Evolutionary conservation across 805 yeast genomes (phyloP), one percentile per base, ranked within the genome.

Genomic region (Alloascoidea africana): DNA sequence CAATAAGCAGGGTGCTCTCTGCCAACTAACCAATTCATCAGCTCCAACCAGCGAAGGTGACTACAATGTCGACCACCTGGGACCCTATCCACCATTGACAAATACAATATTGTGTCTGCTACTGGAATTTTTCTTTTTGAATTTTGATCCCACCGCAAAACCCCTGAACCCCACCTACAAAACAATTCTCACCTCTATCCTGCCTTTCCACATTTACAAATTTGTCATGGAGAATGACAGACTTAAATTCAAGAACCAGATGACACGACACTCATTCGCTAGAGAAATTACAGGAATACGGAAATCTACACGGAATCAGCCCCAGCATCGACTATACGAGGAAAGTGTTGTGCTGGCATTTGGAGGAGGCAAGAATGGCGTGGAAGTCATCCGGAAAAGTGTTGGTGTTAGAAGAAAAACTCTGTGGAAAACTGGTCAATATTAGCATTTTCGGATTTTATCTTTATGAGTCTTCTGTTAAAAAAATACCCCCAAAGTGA

Each of bases 341-440:
- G 61, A 56, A 36, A 44, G 44, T 6, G 61, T 56, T 5, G 57
- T 56, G 18, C 40, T 56, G 38, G 55, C 59, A 3, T 56, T 56
- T 42, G 59, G 59, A 8, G 58, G 53, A 8, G 56, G 58, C 16
- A 47, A 45, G 13, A 49, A 52, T 15, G 59, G 61, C 8, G 53
- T 56, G 8, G 42, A 42, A 19, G 35, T 44, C 14, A 41, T 44
- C 17, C 46, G 46, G 23, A 42, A 42, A 36, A 38, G 45, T 13
- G 33, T 32, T 5, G 36, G 41, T 4, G 30, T 8, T 23, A 18
- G 39, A 27, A 43, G 44, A 27, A 44, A 44, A 17, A 39, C 39
- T 14, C 33, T 44, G 17, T 44, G 47, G 47, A 44, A 44, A 35
- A 47, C 48, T 23, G 30, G 30, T 23, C n/a, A 23, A 8, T 23